Percentiles rank a stretch among this genome's conserved stretches.
Evolutionary conservation across 2,329 filamentous ascomycete genomes (phyloP).

Genomic region (Ophiostoma sp.): DNA sequence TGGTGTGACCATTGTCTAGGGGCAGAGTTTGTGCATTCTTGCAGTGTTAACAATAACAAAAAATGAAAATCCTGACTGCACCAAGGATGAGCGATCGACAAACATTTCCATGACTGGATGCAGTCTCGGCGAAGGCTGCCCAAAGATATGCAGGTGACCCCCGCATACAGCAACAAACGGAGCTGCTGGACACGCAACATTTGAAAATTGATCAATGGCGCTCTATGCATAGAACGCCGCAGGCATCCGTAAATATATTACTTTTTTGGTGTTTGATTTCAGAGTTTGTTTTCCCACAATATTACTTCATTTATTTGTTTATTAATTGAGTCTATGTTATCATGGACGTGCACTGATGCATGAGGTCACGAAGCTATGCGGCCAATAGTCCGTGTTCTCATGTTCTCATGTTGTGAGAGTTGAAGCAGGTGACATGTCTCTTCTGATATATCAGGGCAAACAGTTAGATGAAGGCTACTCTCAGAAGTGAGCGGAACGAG

Average conservation of each 20-base stretch:
- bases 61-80: background rate
- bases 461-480: background rate
- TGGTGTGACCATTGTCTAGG: background rate
- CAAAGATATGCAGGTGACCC: background rate
- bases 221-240: background rate
- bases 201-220: background rate
- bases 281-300: background rate
- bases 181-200: background rate
- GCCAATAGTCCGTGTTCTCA: constrained; percentile 4
- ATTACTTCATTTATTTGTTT: background rate
- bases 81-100: background rate
- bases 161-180: background rate
- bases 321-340: background rate
- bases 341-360: constrained; percentile 1
- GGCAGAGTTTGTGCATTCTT: background rate
- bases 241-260: background rate
- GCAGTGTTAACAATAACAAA: background rate
- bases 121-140: background rate
- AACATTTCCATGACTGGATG: background rate
- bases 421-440: constrained; percentile 17
- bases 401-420: constrained; percentile 6
- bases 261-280: background rate
- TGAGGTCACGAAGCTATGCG: background rate
- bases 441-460: background rate
- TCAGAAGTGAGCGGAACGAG: background rate